phyloP scores from a whole-genome alignment of 345 rosid genomes.

The Eucalyptus shirleyi region DNA sequence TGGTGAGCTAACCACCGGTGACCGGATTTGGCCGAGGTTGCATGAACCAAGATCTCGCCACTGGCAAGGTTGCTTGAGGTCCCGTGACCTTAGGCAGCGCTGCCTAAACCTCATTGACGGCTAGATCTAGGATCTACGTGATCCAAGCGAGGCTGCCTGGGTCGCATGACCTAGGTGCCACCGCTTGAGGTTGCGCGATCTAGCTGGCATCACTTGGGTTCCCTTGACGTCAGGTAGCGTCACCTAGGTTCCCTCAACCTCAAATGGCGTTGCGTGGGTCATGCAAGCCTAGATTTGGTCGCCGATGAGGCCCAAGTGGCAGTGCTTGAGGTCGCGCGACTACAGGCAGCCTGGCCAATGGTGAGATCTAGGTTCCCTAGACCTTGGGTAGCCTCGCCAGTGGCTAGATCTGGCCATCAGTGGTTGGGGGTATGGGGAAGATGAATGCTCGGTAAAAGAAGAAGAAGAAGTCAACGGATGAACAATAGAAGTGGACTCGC shows the following conservation, averaged over 20 bases:
- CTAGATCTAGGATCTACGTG: fast-evolving
- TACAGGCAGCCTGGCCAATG: fast-evolving
- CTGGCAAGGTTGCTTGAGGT: fast-evolving
- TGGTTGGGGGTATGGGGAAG: too few species aligned
- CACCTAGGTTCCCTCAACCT: fast-evolving
- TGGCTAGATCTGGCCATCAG: fast-evolving
- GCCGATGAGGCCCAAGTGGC: fast-evolving
- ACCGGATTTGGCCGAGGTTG: fast-evolving
- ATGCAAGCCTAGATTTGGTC: fast-evolving
- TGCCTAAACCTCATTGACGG: fast-evolving
- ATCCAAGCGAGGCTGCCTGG: fast-evolving
- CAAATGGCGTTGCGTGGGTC: fast-evolving
- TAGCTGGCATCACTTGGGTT: too few species aligned
- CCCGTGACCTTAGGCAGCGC: fast-evolving
- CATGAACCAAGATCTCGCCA: too few species aligned
- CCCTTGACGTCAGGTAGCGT: too few species aligned
- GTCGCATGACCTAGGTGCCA: fast-evolving
- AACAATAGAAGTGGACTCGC: fast-evolving
- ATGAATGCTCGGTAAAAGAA: too few species aligned
- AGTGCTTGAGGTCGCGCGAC: fast-evolving
- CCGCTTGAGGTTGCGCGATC: fast-evolving
- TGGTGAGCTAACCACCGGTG: fast-evolving
- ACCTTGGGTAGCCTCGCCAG: fast-evolving
- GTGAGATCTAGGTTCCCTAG: too few species aligned
- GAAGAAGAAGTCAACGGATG: too few species aligned